Evolutionary conservation across 257 asterid genomes (phyloP).

Genomic region (Ehretia macrophylla): DNA sequence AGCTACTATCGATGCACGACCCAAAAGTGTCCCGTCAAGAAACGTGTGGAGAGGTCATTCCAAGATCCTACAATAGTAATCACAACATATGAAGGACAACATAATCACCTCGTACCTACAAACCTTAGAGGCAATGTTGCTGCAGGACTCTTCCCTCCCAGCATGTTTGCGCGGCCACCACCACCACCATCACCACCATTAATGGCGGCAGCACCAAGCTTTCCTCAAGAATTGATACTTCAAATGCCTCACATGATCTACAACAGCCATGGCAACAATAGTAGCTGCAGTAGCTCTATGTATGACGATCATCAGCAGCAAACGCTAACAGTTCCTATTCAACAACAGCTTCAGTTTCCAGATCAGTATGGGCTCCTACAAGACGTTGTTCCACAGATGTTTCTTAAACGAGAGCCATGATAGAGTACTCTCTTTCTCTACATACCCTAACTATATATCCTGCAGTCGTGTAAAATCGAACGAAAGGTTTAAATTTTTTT

Average conservation of each 20-base stretch:
- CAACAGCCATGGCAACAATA: neutral
- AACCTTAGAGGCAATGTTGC: conserved; percentile 59
- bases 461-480: too few species aligned
- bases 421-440: neutral
- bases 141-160: conserved; percentile 55
- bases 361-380: conserved; percentile 33
- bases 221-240: conserved; percentile 25
- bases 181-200: conserved; percentile 23
- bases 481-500: too few species aligned
- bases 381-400: conserved; percentile 36
- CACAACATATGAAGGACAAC: conserved; percentile 82
- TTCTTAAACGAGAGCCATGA: conserved; percentile 32
- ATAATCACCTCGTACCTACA: conserved; percentile 71
- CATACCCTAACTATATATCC: conserved; percentile 1
- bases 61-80: conserved; percentile 65
- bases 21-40: conserved; percentile 71
- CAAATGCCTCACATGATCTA: conserved; percentile 19
- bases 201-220: conserved; percentile 11
- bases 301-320: conserved; percentile 25
- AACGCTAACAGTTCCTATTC: conserved; percentile 7
- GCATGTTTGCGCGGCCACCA: conserved; percentile 24
- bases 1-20: conserved; percentile 90
- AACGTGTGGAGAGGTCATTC: conserved; percentile 65
- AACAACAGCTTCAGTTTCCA: conserved; percentile 22
- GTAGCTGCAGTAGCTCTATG: conserved; percentile 6